These are phyloP conservation scores for Candida stauntonica DNA, from an alignment of 805 yeast genomes.

Conservation along the genomic window DNA sequence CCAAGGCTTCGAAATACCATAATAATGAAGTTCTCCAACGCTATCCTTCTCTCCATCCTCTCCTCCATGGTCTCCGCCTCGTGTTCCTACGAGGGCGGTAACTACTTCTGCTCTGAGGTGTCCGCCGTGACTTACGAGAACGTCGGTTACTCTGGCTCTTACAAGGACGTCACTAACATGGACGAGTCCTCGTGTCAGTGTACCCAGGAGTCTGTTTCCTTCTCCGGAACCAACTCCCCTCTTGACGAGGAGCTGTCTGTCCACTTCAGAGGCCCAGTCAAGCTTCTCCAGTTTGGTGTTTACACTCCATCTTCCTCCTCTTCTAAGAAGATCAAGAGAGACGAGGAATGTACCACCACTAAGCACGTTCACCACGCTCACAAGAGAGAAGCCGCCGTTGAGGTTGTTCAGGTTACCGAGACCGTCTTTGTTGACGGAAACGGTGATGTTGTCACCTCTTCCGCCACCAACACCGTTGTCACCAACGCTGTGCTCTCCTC, in stretches of 20 bases:
- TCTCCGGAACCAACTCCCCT: constrained; percentile 74
- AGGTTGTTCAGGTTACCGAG: constrained; percentile 68
- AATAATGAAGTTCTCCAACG: constrained; percentile 22
- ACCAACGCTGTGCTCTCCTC: constrained; percentile 15
- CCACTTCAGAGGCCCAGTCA: constrained; percentile 87
- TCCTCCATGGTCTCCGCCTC: constrained; percentile 26
- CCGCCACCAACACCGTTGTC: constrained; percentile 14
- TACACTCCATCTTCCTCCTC: constrained; percentile 62
- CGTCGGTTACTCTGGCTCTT: constrained; percentile 84
- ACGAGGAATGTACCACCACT: constrained; percentile 26
- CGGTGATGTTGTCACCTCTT: constrained; percentile 36
- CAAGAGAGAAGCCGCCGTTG: constrained; percentile 58
- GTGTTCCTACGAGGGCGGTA: constrained; percentile 57
- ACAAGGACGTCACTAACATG: constrained; percentile 77
- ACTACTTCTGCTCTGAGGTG: constrained; percentile 77
- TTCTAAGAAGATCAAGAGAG: constrained; percentile 37
- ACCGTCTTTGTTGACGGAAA: constrained; percentile 65
- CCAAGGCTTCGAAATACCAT: not conserved
- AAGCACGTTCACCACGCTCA: constrained; percentile 44
- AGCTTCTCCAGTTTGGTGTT: constrained; percentile 81
- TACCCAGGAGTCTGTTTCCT: constrained; percentile 48
- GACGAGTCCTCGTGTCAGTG: constrained; percentile 66
- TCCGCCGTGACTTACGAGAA: constrained; percentile 61
- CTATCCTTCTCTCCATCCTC: constrained; percentile 22
- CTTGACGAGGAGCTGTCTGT: constrained; percentile 82